Percentiles rank a stretch among this genome's conserved stretches.
These are phyloP conservation scores for Suhomyces bokatorum DNA, from an alignment of 1,139 yeast species.

Conservation along the genomic window DNA sequence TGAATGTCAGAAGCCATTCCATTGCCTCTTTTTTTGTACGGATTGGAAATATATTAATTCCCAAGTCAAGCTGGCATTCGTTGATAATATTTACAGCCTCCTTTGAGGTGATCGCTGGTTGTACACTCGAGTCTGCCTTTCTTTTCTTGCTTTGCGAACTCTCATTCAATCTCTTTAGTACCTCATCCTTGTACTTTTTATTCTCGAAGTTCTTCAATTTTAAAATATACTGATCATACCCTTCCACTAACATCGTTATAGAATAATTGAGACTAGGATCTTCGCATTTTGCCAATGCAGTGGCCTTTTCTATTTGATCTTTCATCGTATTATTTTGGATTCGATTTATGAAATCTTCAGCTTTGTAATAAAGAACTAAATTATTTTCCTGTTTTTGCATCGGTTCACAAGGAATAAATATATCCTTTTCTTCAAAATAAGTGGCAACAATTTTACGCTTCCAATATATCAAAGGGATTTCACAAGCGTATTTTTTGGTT, in stretches of 20 bases:
- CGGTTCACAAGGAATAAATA: constrained; percentile 54
- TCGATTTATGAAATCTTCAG: constrained; percentile 42
- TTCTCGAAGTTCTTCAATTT: constrained; percentile 49
- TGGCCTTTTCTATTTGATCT: constrained; percentile 22
- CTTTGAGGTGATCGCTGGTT: constrained; percentile 33
- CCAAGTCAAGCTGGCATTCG: constrained; percentile 31
- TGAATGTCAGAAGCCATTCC: constrained; percentile 55
- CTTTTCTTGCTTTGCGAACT: constrained; percentile 7
- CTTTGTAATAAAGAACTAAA: constrained; percentile 46
- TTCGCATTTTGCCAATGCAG: constrained; percentile 17
- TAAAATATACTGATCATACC: constrained; percentile 45
- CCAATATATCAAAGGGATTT: constrained; percentile 38
- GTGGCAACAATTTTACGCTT: constrained; percentile 36
- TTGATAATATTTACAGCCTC: constrained; percentile 37
- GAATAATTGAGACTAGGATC: constrained; percentile 15
- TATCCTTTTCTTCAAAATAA: constrained; percentile 47
- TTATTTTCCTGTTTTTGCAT: constrained; percentile 43
- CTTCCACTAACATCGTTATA: constrained; percentile 50
- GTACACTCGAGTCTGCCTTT: neutral
- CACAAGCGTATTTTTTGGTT: constrained; percentile 16
- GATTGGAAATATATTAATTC: constrained; percentile 50
- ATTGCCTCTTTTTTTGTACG: constrained; percentile 48
- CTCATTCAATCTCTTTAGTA: constrained; percentile 25
- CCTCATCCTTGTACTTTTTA: constrained; percentile 43
- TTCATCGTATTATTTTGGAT: constrained; percentile 29